phyloP scores from a whole-genome alignment of 805 yeast genomes.

The Saccharomycodes ludwigii region DNA sequence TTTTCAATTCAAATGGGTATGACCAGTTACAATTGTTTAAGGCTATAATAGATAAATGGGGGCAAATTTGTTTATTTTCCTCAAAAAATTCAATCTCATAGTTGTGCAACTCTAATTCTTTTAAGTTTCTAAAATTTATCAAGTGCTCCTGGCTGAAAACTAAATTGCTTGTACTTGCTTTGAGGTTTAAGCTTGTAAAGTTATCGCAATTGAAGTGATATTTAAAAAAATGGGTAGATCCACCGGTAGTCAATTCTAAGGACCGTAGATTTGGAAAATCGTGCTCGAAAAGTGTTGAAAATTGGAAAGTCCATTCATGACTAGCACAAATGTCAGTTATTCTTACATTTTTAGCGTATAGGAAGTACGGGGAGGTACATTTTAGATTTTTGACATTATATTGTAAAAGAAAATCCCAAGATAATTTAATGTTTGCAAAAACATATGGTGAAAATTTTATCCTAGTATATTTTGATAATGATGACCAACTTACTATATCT shows the following conservation, averaged over 20 bases:
- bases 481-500: slow-evolving; percentile 4
- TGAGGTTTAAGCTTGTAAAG: slow-evolving; percentile 12
- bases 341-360: slow-evolving; percentile 16
- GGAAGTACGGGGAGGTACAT: slow-evolving; percentile 4
- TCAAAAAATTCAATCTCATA: slow-evolving; percentile 33
- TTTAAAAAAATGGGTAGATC: slow-evolving; percentile 25
- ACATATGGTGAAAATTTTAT: slow-evolving; percentile 7
- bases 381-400: slow-evolving; percentile 6
- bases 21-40: slow-evolving; percentile 42
- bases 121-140: slow-evolving; percentile 23
- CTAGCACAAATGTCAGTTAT: slow-evolving; percentile 19
- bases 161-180: slow-evolving; percentile 13
- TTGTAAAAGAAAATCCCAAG: slow-evolving; percentile 8
- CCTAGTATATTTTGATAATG: neutral
- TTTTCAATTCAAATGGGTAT: slow-evolving; percentile 36
- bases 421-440: slow-evolving; percentile 8
- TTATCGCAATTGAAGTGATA: slow-evolving; percentile 14
- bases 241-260: slow-evolving; percentile 16
- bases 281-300: slow-evolving; percentile 13
- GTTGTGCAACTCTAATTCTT: slow-evolving; percentile 25
- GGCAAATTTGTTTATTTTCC: slow-evolving; percentile 14
- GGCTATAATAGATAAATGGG: slow-evolving; percentile 17
- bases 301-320: slow-evolving; percentile 26
- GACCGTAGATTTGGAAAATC: slow-evolving; percentile 13
- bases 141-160: slow-evolving; percentile 34